Percentiles rank a stretch among this genome's conserved stretches.
These are phyloP conservation scores for Telfairia occidentalis DNA, from an alignment of 331 rosid species.

Conservation along the genomic window DNA sequence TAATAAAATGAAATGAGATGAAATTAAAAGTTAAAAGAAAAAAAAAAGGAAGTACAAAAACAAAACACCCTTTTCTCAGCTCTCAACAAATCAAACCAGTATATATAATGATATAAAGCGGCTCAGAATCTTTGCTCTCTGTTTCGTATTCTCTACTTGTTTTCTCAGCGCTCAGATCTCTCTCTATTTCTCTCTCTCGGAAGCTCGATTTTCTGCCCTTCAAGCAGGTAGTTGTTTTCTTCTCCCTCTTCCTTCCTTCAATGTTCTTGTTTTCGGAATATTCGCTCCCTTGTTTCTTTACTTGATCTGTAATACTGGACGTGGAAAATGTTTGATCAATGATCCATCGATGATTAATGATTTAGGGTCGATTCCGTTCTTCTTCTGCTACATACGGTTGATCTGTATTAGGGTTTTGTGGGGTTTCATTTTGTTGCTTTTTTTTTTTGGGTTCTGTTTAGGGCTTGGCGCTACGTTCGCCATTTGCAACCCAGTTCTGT, in stretches of 20 bases:
- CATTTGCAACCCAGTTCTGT: background rate
- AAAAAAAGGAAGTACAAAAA: background rate
- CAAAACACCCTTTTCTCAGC: background rate
- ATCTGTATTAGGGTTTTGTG: slow-evolving; percentile 7
- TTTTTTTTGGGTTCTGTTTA: background rate
- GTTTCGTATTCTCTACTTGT: slow-evolving; percentile 5
- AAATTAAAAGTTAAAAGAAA: too few relatives aligned
- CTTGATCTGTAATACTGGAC: background rate
- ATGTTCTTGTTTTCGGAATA: background rate
- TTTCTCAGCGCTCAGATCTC: slow-evolving; percentile 9
- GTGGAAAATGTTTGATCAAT: background rate
- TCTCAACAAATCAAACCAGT: background rate
- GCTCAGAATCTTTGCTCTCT: slow-evolving; percentile 10
- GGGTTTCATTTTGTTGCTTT: background rate
- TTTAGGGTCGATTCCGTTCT: background rate
- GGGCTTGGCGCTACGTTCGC: background rate
- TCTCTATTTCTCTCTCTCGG: slow-evolving; percentile 1
- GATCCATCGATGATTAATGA: background rate
- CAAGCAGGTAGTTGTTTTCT: slow-evolving; percentile 5
- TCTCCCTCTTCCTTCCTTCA: background rate
- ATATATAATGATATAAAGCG: background rate
- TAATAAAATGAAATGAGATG: too few relatives aligned
- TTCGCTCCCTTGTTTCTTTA: background rate
- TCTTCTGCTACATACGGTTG: background rate
- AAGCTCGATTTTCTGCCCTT: slow-evolving; percentile 12